Evolutionary conservation across 192 early-diverging fungal genomes (phyloP), one percentile per base, ranked within the genome.

Genomic region (Coemansia sp.): DNA sequence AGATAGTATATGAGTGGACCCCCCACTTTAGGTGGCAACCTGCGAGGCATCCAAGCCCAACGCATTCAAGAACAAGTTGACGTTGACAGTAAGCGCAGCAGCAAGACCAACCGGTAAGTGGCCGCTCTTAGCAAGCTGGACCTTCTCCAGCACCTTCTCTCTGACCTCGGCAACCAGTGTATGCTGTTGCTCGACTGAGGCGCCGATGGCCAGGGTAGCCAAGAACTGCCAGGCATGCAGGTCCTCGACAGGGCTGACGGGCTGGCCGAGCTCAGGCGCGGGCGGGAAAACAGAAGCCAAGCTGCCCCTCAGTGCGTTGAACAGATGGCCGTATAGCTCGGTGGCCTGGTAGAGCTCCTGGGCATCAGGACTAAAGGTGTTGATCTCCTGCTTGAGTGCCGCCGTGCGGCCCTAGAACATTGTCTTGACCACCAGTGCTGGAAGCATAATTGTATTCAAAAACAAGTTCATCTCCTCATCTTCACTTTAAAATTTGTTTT

Each of bases 221-320:
- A 99, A 83, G 68, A 99, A 99, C 72, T 98, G 96, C 97, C 97
- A 99, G 17, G 98, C 92, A 72, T 96, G 93, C 34, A 94, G 85
- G 74, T 98, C 95, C 89, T 53, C 87, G 64, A 69, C 71, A 70
- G 40, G 82, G 62, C 21, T 84, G 41, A 80, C 63, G 27, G 67
- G 46, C 19, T 77, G 72, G 16, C 78, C 63, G n/a, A 76, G 69
- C 10, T 85, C 76, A 24, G 88, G 82, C 50, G 69, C 33, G 29
- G 68, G 71, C n/a, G 93, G 90, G 74, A 98, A 98, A 16, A 98
- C 66, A 31, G 85, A 67, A 10, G 86, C 77, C 66, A 97, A 92
- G 56, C 92, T 85, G 13, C 85, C 87, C 67, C 92, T 87, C 62
- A 98, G 77, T 40, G 88, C 83, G 44, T 77, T 82, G 44, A 98